A percentile compares a stretch with the other conserved stretches of the same genome.
phyloP scores from a whole-genome alignment of 306 rosid species.

The Chamaecrista fasciculata region DNA sequence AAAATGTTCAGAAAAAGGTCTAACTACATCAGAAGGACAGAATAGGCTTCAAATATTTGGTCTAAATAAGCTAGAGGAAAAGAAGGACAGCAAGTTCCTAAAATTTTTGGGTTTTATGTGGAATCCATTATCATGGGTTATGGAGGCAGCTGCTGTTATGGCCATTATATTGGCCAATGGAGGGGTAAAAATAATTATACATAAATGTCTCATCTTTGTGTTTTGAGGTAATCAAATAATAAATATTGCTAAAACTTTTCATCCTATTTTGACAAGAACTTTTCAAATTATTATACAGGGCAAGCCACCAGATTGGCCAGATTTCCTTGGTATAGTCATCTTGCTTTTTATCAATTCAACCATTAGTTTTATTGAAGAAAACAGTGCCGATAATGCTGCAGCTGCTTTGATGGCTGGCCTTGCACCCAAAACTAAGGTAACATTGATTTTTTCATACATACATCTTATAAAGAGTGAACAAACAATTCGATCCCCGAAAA shows the following conservation, averaged over 20 bases:
- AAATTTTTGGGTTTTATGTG: slow-evolving; percentile 92
- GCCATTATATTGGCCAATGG: slow-evolving; percentile 85
- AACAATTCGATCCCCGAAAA: no score
- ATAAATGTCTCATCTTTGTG: background rate
- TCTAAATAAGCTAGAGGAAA: slow-evolving; percentile 78
- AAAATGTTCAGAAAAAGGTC: slow-evolving; percentile 62
- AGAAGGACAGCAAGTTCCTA: slow-evolving; percentile 56
- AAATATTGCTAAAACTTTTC: no score
- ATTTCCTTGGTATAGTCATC: slow-evolving; percentile 68
- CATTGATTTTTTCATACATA: background rate
- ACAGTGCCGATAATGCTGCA: slow-evolving; percentile 87
- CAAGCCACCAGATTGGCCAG: slow-evolving; percentile 83
- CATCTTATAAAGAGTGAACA: no score
- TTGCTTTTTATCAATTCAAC: slow-evolving; percentile 71
- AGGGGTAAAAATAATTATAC: slow-evolving; percentile 77
- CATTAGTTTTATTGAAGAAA: slow-evolving; percentile 81
- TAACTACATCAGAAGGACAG: slow-evolving; percentile 55
- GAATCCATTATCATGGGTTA: no score
- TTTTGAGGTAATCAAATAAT: no score
- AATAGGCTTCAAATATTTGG: slow-evolving; percentile 71
- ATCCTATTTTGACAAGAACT: no score
- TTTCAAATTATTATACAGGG: slow-evolving; percentile 49
- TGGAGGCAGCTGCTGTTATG: slow-evolving; percentile 78
- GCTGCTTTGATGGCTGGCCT: no score
- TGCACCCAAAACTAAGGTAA: slow-evolving; percentile 88